A percentile compares a stretch with the other conserved stretches of the same genome.
These are phyloP conservation scores for Blastobotrys attinorum DNA, from an alignment of 805 yeast species.

Conservation along the genomic window DNA sequence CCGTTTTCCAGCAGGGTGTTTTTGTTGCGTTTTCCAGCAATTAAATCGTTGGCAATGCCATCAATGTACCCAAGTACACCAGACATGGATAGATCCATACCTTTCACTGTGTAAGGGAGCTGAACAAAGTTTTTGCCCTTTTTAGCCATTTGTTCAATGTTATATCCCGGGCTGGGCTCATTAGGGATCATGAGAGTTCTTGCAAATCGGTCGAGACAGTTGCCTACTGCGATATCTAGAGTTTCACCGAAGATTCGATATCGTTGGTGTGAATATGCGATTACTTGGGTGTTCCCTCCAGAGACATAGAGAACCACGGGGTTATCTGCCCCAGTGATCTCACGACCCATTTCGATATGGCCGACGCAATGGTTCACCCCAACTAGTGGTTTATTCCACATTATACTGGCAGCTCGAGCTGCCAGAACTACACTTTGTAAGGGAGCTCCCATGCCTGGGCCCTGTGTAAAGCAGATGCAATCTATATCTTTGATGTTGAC, in stretches of 20 bases:
- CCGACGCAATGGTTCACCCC: conserved; percentile 98
- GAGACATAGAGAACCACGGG: conserved; percentile 96
- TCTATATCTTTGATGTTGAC: conserved; percentile 50
- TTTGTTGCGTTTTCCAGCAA: conserved; percentile 33
- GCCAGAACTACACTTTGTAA: conserved; percentile 86
- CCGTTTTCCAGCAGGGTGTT: conserved; percentile 27
- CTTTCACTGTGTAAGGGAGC: conserved; percentile 94
- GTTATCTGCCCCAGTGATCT: conserved; percentile 94
- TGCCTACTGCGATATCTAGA: conserved; percentile 94
- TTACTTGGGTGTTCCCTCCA: conserved; percentile 98
- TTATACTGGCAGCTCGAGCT: conserved; percentile 73
- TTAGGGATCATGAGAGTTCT: conserved; percentile 81
- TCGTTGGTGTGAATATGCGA: conserved; percentile 89
- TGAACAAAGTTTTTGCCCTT: conserved; percentile 48
- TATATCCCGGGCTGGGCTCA: conserved; percentile 95
- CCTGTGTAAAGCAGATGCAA: conserved; percentile 86
- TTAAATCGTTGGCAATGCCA: conserved; percentile 64
- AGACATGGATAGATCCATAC: conserved; percentile 96
- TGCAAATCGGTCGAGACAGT: conserved; percentile 94
- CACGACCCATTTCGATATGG: conserved; percentile 98
- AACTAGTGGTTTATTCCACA: conserved; percentile 78
- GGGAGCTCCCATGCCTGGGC: conserved; percentile 99
- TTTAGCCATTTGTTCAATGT: conserved; percentile 90
- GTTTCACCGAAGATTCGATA: conserved; percentile 99
- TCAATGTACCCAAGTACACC: conserved; percentile 88